Conservation (phyloP, 345 rosid species). For the Clausena lansium region DNA sequence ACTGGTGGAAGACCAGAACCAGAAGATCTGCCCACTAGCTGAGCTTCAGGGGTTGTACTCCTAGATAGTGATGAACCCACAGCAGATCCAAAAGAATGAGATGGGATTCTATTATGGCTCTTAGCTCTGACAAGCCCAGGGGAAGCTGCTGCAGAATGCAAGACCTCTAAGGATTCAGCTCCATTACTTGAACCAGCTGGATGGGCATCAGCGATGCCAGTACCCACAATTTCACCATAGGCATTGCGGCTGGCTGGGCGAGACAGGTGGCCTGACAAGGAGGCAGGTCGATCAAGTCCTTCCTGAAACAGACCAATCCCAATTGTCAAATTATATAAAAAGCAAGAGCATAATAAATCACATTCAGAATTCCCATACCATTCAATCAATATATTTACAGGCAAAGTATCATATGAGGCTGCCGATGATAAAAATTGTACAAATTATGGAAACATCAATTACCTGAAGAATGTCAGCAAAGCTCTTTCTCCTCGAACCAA, state of each 20-base stretch:
- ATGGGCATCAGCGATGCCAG: slow-evolving; percentile 33
- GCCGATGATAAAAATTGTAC: not conserved
- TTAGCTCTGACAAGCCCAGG: slow-evolving; percentile 40
- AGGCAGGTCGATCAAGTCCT: slow-evolving; percentile 61
- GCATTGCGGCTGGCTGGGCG: slow-evolving; percentile 73
- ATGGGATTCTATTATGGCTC: slow-evolving; percentile 24
- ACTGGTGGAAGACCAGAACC: slow-evolving; percentile 61
- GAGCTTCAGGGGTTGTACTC: slow-evolving; percentile 68
- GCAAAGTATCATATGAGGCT: not conserved
- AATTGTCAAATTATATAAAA: slow-evolving; percentile 5
- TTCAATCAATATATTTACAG: not conserved
- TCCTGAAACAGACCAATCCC: slow-evolving; percentile 46
- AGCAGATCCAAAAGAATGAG: slow-evolving; percentile 47
- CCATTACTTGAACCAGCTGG: slow-evolving; percentile 43
- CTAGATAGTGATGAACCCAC: slow-evolving; percentile 63
- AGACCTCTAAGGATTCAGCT: slow-evolving; percentile 40
- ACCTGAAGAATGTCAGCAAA: slow-evolving; percentile 98
- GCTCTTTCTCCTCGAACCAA: slow-evolving; percentile 87
- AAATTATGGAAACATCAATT: slow-evolving; percentile 7
- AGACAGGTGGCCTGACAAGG: slow-evolving; percentile 51
- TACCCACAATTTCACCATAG: slow-evolving; percentile 53
- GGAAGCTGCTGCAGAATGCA: slow-evolving; percentile 47
- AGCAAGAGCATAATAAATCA: not conserved
- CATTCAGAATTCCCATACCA: not conserved
- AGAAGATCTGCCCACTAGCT: slow-evolving; percentile 51